Conservation (phyloP, 345 rosid species). For the Ceriops decandra region DNA sequence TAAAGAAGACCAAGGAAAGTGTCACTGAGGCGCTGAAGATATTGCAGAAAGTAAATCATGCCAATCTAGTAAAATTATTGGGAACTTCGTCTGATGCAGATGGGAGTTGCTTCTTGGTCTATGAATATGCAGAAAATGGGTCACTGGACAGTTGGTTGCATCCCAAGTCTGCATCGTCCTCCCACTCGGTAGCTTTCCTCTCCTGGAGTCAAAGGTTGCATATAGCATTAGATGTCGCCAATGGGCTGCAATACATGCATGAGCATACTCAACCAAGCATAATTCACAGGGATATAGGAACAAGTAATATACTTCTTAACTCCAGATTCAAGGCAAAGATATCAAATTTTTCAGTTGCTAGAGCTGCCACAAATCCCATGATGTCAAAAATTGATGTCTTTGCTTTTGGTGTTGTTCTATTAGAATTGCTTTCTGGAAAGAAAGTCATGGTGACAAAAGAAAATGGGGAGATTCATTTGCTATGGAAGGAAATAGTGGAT, state of each 20-base stretch:
- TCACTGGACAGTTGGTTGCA: constrained; percentile 50
- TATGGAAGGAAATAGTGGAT: constrained; percentile 42
- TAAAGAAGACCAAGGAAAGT: constrained; percentile 44
- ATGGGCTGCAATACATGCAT: constrained; percentile 59
- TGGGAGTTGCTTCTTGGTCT: constrained; percentile 50
- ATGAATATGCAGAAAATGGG: constrained; percentile 59
- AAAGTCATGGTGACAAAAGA: constrained; percentile 41
- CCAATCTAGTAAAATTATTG: constrained; percentile 52
- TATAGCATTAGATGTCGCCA: constrained; percentile 53
- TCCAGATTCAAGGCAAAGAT: constrained; percentile 53
- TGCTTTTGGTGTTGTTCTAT: constrained; percentile 51
- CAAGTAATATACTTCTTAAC: constrained; percentile 53
- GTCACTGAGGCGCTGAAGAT: constrained; percentile 46
- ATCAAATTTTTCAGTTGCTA: constrained; percentile 54
- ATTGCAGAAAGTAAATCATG: constrained; percentile 55
- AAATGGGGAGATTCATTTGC: constrained; percentile 40
- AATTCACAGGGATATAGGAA: constrained; percentile 48
- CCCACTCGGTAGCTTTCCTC: constrained; percentile 27
- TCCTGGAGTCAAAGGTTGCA: constrained; percentile 52
- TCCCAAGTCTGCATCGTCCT: constrained; percentile 27
- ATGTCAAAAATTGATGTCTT: constrained; percentile 52
- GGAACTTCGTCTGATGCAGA: constrained; percentile 42
- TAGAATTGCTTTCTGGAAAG: constrained; percentile 61
- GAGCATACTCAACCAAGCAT: constrained; percentile 57
- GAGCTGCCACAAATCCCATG: constrained; percentile 25